Conservation (phyloP, 2,329 filamentous ascomycete genomes). For the Aspergillus tubingensis region DNA sequence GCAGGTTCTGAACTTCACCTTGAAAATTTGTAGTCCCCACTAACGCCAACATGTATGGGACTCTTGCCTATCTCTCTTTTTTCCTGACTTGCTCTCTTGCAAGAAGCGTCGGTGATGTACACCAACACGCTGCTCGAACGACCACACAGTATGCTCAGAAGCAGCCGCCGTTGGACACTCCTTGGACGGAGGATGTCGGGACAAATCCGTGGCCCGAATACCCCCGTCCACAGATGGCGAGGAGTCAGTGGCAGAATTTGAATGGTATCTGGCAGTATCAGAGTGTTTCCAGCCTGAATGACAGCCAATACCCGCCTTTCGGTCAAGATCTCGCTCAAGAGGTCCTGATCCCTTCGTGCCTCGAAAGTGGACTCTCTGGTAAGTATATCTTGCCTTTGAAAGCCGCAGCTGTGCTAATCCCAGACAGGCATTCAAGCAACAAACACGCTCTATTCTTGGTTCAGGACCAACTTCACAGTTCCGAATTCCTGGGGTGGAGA, state of each 20-base stretch:
- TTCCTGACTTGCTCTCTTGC: neutral
- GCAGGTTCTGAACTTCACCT: neutral
- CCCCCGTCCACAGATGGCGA: constrained; percentile 49
- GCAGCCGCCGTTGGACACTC: constrained; percentile 45
- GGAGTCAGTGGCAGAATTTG: constrained; percentile 52
- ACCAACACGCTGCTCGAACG: constrained; percentile 1
- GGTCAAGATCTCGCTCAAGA: constrained; percentile 45
- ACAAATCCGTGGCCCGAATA: constrained; percentile 54
- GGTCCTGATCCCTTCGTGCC: constrained; percentile 56
- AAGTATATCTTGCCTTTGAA: no score
- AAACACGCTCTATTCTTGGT: constrained; percentile 48
- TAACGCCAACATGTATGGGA: neutral
- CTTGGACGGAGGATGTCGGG: constrained; percentile 51
- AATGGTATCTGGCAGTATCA: constrained; percentile 53
- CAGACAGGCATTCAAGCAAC: constrained; percentile 41
- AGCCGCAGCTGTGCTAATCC: neutral
- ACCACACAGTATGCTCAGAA: constrained; percentile 40
- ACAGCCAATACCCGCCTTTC: constrained; percentile 48
- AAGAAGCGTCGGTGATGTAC: neutral
- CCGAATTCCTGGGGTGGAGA: constrained; percentile 47
- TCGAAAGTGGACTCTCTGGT: constrained; percentile 54
- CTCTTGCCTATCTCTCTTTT: neutral
- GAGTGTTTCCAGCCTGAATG: constrained; percentile 41
- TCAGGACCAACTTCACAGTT: constrained; percentile 52
- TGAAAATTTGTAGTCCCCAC: neutral